A percentile compares a stretch with the other conserved stretches of the same genome.
Conservation (phyloP, 2,329 filamentous ascomycete genomes). For the Sporothrix dimorphospora region DNA sequence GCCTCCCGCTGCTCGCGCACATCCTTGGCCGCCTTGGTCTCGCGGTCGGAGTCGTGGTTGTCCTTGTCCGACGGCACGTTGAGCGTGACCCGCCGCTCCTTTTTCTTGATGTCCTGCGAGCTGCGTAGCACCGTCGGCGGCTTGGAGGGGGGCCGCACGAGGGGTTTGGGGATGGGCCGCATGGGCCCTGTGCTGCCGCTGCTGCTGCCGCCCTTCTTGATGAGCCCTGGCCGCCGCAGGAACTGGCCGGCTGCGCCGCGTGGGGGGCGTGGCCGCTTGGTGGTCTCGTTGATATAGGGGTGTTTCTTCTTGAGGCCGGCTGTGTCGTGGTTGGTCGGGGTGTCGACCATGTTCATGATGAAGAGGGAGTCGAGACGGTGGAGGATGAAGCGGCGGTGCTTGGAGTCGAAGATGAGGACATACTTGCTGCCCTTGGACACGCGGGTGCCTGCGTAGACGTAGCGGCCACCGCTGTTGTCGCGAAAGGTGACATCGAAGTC, state of each 20-base stretch:
- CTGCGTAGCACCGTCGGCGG: slow-evolving; percentile 29
- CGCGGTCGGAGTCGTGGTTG: slow-evolving; percentile 26
- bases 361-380: slow-evolving; percentile 82
- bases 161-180: slow-evolving; percentile 33
- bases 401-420: slow-evolving; percentile 75
- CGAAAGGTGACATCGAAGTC: slow-evolving; percentile 61
- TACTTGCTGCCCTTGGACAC: slow-evolving; percentile 61
- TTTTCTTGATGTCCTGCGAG: slow-evolving; percentile 31
- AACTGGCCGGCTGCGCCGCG: slow-evolving; percentile 15
- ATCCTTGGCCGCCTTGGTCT: slow-evolving; percentile 30
- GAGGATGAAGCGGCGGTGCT: slow-evolving; percentile 75
- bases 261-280: slow-evolving; percentile 29
- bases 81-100: slow-evolving; percentile 7
- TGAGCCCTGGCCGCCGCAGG: neutral
- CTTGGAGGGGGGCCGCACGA: slow-evolving; percentile 25
- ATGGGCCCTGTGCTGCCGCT: slow-evolving; percentile 13
- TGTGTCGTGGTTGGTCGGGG: slow-evolving; percentile 66
- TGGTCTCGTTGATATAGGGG: slow-evolving; percentile 59
- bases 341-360: slow-evolving; percentile 80
- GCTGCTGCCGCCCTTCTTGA: slow-evolving; percentile 31
- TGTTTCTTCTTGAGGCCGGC: slow-evolving; percentile 68
- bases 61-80: neutral
- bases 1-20: slow-evolving; percentile 31
- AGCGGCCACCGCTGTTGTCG: slow-evolving; percentile 57
- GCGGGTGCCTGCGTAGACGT: slow-evolving; percentile 63